Base-by-base conservation (phyloP, 768 basidiomycete species). In the Rhodotorula babjevae region DNA sequence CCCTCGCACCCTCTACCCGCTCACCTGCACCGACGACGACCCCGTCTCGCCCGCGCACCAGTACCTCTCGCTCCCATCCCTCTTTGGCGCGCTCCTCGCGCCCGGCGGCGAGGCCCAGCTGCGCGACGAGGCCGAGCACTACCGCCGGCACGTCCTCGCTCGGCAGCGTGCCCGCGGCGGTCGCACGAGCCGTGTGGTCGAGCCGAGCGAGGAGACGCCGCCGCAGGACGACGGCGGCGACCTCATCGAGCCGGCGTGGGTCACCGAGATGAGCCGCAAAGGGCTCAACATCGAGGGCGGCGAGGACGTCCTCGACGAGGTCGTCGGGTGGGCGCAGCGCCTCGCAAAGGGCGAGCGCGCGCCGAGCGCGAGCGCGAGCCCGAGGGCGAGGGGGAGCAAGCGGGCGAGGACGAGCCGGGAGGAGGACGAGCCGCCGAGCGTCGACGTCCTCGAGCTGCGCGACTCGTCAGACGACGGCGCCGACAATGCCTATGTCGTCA, bases 1-100 rank as follows among this genome's bases (percentile, higher is more conserved):
- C 29, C 95, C 95, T 0, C 84, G 82, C 53, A 84, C 86, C 8
- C 81, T 98, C 2, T 85, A 92, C 4, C 95, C 94, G 0, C 95
- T 94, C 77, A 90, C 91, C 0, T 87, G 84, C 75, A 85, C 82
- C 49, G 49, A 56, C 61, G 44, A 25, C 61, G 78, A 87, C 78
- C 67, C 81, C 72, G 53, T 85, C 83, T 36, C 56, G 67, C 79
- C 78, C 75, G 87, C 81, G 66, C 77, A 90, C 16, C 93, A 96
- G 76, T 93, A 90, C 87, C 84, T 5, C 8, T 2, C 18, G 15
- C 66, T 67, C 36, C 40, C 59, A 21, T 40, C 49, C 5, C 31
- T 52, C 42, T 93, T 96, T 77, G 82, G 82, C 0, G 83, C 83
- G 42, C 88, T 85, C 72, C 81, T 95, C 63, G 79, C 81, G 31